Evolutionary conservation across 2,329 filamentous ascomycete species (phyloP), one percentile per base, ranked within the genome.

Genomic region (Pseudogymnoascus sp.): DNA sequence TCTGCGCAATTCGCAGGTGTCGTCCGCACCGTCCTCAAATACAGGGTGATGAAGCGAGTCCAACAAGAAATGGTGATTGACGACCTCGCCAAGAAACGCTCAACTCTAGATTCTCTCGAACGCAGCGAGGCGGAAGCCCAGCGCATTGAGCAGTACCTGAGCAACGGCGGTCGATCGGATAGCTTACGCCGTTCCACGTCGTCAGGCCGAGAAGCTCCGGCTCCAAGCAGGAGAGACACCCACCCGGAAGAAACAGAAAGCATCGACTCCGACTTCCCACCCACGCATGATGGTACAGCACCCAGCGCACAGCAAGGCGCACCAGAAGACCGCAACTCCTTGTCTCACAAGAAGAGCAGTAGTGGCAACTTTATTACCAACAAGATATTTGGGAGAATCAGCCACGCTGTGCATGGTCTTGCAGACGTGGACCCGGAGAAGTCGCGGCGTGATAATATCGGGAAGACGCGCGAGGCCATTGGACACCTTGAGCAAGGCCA

Each of bases 21-120:
- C 1, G 94, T 99, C 3, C 86, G 92, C 41, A 89, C 81, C 66
- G 93, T 99, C 35, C 78, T 99, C 60, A 85, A 90, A 66, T 99
- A 97, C 72, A 82, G 94, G 14, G 88, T 97, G 2, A 78, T 97
- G 64, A 99, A 99, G 78, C 84, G 94, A 54, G 90, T 99, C 60
- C 94, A 99, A 72, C 92, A 97, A 73, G 94, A 99, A 71, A 93
- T 97, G 86, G 97, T 94, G 1, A 87, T 88, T 47, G 94, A 99
- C 63, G 92, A 99, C 69, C 79, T 99, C 9, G 83, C 87, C 61
- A 96, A 93, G 79, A 97, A 97, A 78, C 86, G 83, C 68, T 78
- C 82, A 2, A 80, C 94, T 11, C 80, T 99, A 12, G 90, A 96
- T 47, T 89, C 92, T 57, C 78, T 99, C n/a, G 94, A 99, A 76